These are phyloP conservation scores for Ceriops tagal DNA, from an alignment of 345 rosid species.

Conservation along the genomic window DNA sequence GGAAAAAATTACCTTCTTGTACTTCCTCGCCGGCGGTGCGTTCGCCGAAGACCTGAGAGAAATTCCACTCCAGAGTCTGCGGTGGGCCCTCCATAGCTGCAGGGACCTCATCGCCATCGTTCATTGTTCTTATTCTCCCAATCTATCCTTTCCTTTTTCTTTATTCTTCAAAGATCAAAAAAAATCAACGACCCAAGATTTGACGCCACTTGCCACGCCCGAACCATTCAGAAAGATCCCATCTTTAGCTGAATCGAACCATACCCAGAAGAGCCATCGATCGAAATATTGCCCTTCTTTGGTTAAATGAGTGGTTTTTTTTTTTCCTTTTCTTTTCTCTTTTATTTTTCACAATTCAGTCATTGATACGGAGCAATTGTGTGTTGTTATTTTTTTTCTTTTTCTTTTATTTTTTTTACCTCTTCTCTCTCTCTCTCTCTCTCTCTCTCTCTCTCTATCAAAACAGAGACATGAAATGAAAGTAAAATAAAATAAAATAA, in stretches of 20 bases:
- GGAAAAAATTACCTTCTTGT: constrained; percentile 44
- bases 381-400: neutral
- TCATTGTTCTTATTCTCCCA: constrained; percentile 29
- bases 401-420: neutral
- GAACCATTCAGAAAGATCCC: constrained; percentile 21
- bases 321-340: neutral
- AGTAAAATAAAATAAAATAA: neutral
- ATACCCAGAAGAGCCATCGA: constrained; percentile 14
- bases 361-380: constrained; percentile 28
- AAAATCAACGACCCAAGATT: constrained; percentile 16
- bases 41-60: constrained; percentile 98
- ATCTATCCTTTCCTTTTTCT: constrained; percentile 2
- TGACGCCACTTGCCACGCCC: constrained; percentile 4
- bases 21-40: constrained; percentile 93
- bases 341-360: constrained; percentile 19
- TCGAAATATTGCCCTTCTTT: constrained; percentile 1
- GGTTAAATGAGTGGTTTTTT: constrained; percentile 2
- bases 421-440: neutral
- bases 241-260: constrained; percentile 8
- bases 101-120: constrained; percentile 53
- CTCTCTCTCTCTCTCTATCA: neutral
- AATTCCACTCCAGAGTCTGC: constrained; percentile 85
- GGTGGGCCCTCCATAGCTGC: constrained; percentile 49
- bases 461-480: neutral
- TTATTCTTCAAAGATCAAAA: constrained; percentile 18